Percentiles rank a stretch among this genome's conserved stretches.
Evolutionary conservation across 768 basidiomycete species (phyloP).

Genomic region (Phanerochaete carnosa): DNA sequence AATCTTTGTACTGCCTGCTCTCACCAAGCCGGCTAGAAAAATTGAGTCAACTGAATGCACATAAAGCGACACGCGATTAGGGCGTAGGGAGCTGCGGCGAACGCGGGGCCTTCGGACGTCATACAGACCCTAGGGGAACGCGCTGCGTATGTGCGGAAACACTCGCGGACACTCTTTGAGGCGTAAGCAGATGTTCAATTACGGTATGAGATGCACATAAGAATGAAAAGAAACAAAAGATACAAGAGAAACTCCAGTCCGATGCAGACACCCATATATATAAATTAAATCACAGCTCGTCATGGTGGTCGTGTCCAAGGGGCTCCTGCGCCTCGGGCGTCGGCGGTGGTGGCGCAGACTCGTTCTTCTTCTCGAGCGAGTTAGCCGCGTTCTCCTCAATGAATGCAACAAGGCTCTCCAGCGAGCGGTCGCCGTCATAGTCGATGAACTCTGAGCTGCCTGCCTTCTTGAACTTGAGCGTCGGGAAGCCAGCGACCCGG

Average conservation of each 20-base stretch:
- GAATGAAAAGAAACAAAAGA: neutral
- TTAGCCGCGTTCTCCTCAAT: constrained; percentile 81
- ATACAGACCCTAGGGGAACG: too few relatives aligned
- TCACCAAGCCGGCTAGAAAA: too few relatives aligned
- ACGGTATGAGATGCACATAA: neutral
- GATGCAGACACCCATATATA: neutral
- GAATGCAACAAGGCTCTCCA: constrained; percentile 83
- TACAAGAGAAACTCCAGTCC: neutral
- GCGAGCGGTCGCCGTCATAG: constrained; percentile 88
- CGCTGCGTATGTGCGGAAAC: too few relatives aligned
- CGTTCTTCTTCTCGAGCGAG: constrained; percentile 43
- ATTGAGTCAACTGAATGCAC: too few relatives aligned
- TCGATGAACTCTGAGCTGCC: constrained; percentile 85
- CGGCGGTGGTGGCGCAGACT: constrained; percentile 10
- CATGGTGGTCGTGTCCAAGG: neutral
- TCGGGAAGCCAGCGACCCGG: constrained; percentile 88
- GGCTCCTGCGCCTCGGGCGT: neutral
- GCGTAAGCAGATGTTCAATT: neutral
- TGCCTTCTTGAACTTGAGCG: constrained; percentile 94
- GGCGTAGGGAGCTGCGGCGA: too few relatives aligned
- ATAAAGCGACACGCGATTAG: too few relatives aligned
- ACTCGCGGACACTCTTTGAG: too few relatives aligned
- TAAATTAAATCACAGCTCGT: constrained; percentile 6
- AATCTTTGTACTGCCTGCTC: too few relatives aligned
- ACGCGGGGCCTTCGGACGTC: too few relatives aligned